Evolutionary conservation across 23 red algal genomes (phyloP), one percentile per base, ranked within the genome.

Genomic region (Agarophyton chilense): DNA sequence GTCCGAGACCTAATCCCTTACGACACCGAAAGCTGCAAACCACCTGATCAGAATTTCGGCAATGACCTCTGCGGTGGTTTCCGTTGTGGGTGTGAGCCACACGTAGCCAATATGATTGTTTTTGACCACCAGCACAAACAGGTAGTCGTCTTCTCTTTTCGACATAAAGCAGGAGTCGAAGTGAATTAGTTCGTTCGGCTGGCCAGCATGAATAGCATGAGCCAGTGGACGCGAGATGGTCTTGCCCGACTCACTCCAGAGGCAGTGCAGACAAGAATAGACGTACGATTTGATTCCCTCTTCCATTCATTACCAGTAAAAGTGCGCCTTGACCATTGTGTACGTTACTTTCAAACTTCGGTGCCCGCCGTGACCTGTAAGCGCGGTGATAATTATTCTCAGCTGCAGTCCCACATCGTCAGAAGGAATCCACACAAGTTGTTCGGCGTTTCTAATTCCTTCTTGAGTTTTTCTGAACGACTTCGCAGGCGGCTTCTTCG

Each of bases 341-440:
- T 25, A 38, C n/a, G 85, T 89, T 10, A 72, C 45, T 11, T 28
- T 73, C 0, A 10, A 16, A 44, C 68, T 47, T 73, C 83, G 21
- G 34, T 88, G 67, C 21, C 85, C 85, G 35, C 85, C 85, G 33
- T 77, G 67, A 40, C 85, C 85, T 39, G 67, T 77, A 57, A 78
- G 85, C 18, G 85, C 85, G 36, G 71, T 33, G 33, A 89, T 52
- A 40, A 56, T 44, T 9, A 78, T 78, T 9, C 71, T 21, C 34
- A 77, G 85, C 61, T 89, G 45, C 41, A 78, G 22, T 41, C 57
- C 45, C 19, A 56, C 43, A 54, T 88, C 68, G 13, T 88, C 84
- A 18, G 21, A 22, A 14, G 84, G 84, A 12, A 88, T 74, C 52
- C 73, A 76, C 33, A 68, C 10, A n/a, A 55, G 3, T n/a, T n/a